Conservation (phyloP, 2,329 filamentous ascomycete species). For the Cylindrodendrum hubeiense region DNA sequence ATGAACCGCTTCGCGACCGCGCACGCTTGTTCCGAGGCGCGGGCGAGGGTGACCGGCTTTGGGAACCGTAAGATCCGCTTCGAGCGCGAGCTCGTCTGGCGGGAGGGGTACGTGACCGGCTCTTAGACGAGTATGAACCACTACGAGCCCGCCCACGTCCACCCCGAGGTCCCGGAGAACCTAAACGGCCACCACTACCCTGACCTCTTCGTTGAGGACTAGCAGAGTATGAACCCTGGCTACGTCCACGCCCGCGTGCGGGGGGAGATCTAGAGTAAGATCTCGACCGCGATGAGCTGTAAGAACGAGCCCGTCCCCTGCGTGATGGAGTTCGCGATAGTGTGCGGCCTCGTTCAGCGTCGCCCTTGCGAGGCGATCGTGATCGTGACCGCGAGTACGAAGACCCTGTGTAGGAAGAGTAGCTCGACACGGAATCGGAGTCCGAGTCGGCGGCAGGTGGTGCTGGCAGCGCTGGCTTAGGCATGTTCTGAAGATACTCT, state of each 20-base stretch:
- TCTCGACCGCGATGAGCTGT: constrained; percentile 52
- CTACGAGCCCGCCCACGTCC: constrained; percentile 44
- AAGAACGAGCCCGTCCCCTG: constrained; percentile 42
- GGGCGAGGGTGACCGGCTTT: constrained; percentile 38
- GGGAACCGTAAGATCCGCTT: constrained; percentile 37
- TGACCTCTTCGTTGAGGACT: constrained; percentile 45
- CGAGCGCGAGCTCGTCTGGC: constrained; percentile 38
- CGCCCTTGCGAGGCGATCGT: constrained; percentile 49
- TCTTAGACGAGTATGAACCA: constrained; percentile 48
- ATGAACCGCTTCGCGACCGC: constrained; percentile 37
- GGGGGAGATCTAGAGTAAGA: constrained; percentile 60
- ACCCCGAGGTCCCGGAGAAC: constrained; percentile 46
- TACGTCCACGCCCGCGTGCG: constrained; percentile 34
- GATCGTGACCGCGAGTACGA: constrained; percentile 67
- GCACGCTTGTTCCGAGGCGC: constrained; percentile 27
- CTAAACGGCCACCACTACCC: constrained; percentile 44
- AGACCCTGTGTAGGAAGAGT: constrained; percentile 78
- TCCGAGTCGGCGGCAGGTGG: constrained; percentile 72
- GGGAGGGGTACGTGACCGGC: constrained; percentile 46
- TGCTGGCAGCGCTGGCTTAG: constrained; percentile 83
- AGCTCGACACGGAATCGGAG: constrained; percentile 81
- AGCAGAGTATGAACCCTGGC: constrained; percentile 45
- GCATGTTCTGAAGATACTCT: constrained; percentile 88
- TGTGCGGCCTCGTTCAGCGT: constrained; percentile 43
- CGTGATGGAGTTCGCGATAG: constrained; percentile 45